Evolutionary conservation across 148 eudicot species (phyloP).

Genomic region (Camellia sinensis): DNA sequence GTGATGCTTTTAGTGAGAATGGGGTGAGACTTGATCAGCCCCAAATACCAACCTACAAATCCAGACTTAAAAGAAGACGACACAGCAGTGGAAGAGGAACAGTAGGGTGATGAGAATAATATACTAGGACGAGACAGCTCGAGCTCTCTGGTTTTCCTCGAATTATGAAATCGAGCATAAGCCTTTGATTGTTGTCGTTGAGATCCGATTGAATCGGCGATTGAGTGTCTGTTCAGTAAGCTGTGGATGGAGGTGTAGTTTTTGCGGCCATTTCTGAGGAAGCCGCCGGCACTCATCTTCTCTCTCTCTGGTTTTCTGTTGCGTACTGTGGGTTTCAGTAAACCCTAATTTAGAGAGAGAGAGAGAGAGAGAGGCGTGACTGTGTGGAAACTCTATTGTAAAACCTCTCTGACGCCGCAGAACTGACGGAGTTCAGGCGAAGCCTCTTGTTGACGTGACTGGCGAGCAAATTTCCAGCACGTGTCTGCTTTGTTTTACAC

Average conservation of each 20-base stretch:
- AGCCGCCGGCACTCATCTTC: conserved; percentile 14
- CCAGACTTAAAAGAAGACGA: conserved; percentile 21
- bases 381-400: too few species aligned
- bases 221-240: conserved; percentile 8
- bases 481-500: too few species aligned
- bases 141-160: conserved; percentile 26
- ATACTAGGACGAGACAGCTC: conserved; percentile 30
- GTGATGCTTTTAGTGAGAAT: conserved; percentile 78
- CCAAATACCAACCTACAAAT: conserved; percentile 77
- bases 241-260: not conserved
- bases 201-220: conserved; percentile 14
- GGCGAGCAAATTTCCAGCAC: too few species aligned
- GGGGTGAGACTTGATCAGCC: conserved; percentile 69
- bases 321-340: too few species aligned
- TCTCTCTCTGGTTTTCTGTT: too few species aligned
- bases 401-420: too few species aligned
- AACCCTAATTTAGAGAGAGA: too few species aligned
- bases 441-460: too few species aligned
- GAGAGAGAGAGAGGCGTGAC: too few species aligned
- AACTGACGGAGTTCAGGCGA: too few species aligned
- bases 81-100: conserved; percentile 19
- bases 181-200: conserved; percentile 20
- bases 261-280: conserved; percentile 19
- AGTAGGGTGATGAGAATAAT: conserved; percentile 17
- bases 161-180: conserved; percentile 12